Evolutionary conservation across 2,329 filamentous ascomycete genomes (phyloP), one percentile per base, ranked within the genome.

Genomic region (Chaetothyriales sp.): DNA sequence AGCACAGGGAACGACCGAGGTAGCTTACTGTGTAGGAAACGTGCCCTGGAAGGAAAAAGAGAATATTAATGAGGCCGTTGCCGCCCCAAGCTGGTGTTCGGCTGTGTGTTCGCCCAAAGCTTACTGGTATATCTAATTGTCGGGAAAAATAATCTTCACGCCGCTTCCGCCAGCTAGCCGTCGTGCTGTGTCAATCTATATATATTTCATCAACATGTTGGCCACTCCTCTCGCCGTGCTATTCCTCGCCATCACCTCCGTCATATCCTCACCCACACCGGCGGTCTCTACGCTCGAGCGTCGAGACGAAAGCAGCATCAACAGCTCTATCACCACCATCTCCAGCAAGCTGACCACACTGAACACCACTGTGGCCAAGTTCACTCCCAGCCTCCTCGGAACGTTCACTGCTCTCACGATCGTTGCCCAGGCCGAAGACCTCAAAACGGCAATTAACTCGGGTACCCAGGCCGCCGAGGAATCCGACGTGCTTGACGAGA

Each of bases 251-350:
- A 67, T 68, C 13, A 68, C 66, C 20, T 69, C 66, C 54, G 73
- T 69, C 59, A 74, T 61, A 59, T 74, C 74, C 4, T 66, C 66
- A 18, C 73, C 72, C 10, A 73, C 70, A 64, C 73, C 70, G 1
- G 69, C 62, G 29, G 64, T 67, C 0, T 71, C 73, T 59, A 74
- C 56, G 67, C 56, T 19, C 18, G 10, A 19, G 10, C 20, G n/a
- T 47, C 50, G 33, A 5, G 33, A 40, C 33, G 10, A 40, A 40
- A 15, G 10, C 33, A 40, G 33, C 33, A 40, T 40, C 33, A 40
- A 10, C 10, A 40, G 15, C 13, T 4, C 33, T 13, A 40, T 40
- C 33, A 40, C 33, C 2, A 13, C 2, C 1, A 15, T 40, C 33
- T 40, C 33, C 33, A 40, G 15, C 33, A 40, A 40, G 10, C 33